Evolutionary conservation across 2,329 filamentous ascomycete genomes (phyloP), one percentile per base, ranked within the genome.

Genomic region (Colletotrichum trifolii): DNA sequence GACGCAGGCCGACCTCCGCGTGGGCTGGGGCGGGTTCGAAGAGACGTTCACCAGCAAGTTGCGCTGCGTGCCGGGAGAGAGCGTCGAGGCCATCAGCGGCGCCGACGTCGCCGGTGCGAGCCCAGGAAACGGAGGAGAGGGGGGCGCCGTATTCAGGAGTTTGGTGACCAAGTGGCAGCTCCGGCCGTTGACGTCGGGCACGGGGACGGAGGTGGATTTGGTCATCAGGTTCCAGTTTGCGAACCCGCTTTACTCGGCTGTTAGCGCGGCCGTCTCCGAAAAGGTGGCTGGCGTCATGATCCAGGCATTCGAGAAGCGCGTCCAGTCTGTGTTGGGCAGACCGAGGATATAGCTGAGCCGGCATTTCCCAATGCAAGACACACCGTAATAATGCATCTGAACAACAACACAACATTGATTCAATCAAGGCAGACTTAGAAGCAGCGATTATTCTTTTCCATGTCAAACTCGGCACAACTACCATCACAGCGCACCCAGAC

Each of bases 221-320:
- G 83, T 84, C 61, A 90, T 99, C 70, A 86, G 89, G 68, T 97
- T 94, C 76, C 87, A 90, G 76, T 97, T 99, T 75, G 85, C 88
- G 71, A 98, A 94, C 78, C 93, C 94, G n/a, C 76, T 97, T 61
- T 96, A 97, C 79, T 90, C 89, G 46, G 88, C 91, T 17, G 82
- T 97, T 74, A 96, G 94, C 75, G 85, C 89, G 42, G 90, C 92
- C 39, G 89, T 96, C 33, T 93, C 93, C 69, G 91, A 93, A 38
- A 93, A 92, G 78, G 89, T 97, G 68, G 95, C 93, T 1, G 89
- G 88, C 4, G 84, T 91, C 69, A 97, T 99, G 94, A 91, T 98
- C 69, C 89, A 92, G 76, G 95, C 96, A 1, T 99, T 99, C 81
- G 94, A 97, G 81, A 87, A 87, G 77, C 85, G 92, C 73, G 94